These are phyloP conservation scores for Globisporangium ultimum DNA, from an alignment of 352 stramenopile genomes.

Conservation along the genomic window DNA sequence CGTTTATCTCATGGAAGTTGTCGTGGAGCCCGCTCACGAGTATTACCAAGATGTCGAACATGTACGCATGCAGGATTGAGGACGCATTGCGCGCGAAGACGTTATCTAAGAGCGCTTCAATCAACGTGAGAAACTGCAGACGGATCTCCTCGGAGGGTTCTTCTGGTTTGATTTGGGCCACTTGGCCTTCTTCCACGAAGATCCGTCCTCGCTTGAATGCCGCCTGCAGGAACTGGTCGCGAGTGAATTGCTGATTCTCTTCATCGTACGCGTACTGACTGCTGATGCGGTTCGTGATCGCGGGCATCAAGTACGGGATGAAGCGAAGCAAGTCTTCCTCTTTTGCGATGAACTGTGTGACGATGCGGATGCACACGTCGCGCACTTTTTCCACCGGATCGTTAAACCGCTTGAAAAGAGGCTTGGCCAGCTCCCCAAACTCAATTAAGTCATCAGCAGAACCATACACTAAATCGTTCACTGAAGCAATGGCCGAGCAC, in stretches of 20 bases:
- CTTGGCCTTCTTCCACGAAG: constrained; percentile 42
- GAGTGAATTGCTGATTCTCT: constrained; percentile 70
- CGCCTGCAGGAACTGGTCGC: constrained; percentile 62
- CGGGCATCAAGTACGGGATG: constrained; percentile 72
- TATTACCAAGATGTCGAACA: constrained; percentile 73
- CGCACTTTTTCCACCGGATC: constrained; percentile 78
- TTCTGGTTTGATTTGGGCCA: constrained; percentile 35
- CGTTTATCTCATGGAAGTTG: constrained; percentile 86
- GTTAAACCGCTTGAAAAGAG: constrained; percentile 82
- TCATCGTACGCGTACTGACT: constrained; percentile 72
- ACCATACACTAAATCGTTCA: background rate
- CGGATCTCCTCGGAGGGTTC: constrained; percentile 82
- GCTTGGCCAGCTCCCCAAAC: constrained; percentile 61
- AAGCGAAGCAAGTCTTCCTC: constrained; percentile 63
- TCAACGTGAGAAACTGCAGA: constrained; percentile 48
- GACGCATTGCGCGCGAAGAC: constrained; percentile 48
- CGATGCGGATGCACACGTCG: constrained; percentile 60
- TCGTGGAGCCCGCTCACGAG: constrained; percentile 78
- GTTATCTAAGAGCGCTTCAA: constrained; percentile 48
- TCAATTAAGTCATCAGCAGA: background rate
- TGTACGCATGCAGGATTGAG: constrained; percentile 78
- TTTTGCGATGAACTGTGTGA: constrained; percentile 35
- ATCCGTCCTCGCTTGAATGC: constrained; percentile 72
- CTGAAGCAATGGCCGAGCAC: background rate
- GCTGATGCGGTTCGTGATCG: constrained; percentile 60